Evolutionary conservation across 768 basidiomycete species (phyloP).

Genomic region (Rhodotorula paludigena): DNA sequence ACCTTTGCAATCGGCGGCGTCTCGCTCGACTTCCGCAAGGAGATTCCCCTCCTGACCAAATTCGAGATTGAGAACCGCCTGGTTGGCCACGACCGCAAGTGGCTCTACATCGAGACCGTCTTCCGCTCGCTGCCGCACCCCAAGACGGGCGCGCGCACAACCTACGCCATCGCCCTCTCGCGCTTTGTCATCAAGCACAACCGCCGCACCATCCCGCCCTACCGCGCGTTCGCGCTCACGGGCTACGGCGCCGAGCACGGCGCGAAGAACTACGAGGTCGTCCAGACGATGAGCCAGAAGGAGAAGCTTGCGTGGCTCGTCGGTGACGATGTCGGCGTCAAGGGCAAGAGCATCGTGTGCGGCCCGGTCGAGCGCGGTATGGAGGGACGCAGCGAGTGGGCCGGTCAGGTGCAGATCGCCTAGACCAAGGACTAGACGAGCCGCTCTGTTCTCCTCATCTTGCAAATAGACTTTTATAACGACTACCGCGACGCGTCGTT

Average conservation of each 20-base stretch:
- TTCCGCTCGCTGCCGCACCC: slow-evolving; percentile 22
- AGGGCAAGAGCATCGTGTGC: slow-evolving; percentile 14
- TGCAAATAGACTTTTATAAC: too few relatives aligned
- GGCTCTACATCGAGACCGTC: slow-evolving; percentile 19
- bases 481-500: too few relatives aligned
- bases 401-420: slow-evolving; percentile 7
- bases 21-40: slow-evolving; percentile 14
- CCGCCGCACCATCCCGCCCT: slow-evolving; percentile 27
- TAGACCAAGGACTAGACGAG: too few relatives aligned
- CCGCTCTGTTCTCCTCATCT: too few relatives aligned
- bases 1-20: slow-evolving; percentile 26
- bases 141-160: slow-evolving; percentile 12
- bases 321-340: slow-evolving; percentile 1
- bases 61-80: slow-evolving; percentile 16
- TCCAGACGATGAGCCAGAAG: slow-evolving; percentile 8
- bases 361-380: slow-evolving; percentile 16
- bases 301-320: slow-evolving; percentile 27
- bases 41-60: slow-evolving; percentile 26
- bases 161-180: slow-evolving; percentile 14
- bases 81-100: slow-evolving; percentile 30
- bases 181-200: slow-evolving; percentile 32
- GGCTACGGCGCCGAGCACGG: slow-evolving; percentile 17
- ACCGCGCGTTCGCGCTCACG: slow-evolving; percentile 21
- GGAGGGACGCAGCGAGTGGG: slow-evolving; percentile 22
- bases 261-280: slow-evolving; percentile 20